phyloP scores from a whole-genome alignment of 1,284 basidiomycete genomes.

The Ustilago tritici region DNA sequence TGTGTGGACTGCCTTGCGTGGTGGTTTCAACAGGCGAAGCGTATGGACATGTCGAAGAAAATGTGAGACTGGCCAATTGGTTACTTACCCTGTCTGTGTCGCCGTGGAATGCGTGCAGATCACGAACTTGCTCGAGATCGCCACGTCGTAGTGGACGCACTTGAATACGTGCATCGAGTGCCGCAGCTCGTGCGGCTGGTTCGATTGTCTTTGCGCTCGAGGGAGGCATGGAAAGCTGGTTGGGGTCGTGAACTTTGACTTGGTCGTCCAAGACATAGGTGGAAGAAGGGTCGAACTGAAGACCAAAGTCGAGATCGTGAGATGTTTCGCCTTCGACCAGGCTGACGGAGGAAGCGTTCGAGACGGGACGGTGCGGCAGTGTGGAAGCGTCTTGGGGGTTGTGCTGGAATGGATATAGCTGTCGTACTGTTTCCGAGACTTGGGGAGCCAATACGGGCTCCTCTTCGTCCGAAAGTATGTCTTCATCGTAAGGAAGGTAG shows the following conservation, averaged over 20 bases:
- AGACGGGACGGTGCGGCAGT: slow-evolving; percentile 47
- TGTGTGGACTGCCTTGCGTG: slow-evolving; percentile 29
- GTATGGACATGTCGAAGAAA: slow-evolving; percentile 20
- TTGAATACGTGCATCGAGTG: slow-evolving; percentile 60
- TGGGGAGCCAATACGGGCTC: slow-evolving; percentile 25
- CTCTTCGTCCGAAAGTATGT: slow-evolving; percentile 37
- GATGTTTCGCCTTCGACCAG: slow-evolving; percentile 49
- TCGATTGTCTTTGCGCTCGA: slow-evolving; percentile 37
- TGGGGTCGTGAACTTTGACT: slow-evolving; percentile 28
- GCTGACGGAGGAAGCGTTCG: slow-evolving; percentile 50
- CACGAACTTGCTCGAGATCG: slow-evolving; percentile 65
- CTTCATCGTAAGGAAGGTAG: slow-evolving; percentile 56
- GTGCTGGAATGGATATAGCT: slow-evolving; percentile 45
- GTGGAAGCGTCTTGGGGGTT: slow-evolving; percentile 5
- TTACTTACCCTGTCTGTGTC: slow-evolving; percentile 63
- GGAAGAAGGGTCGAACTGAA: slow-evolving; percentile 24
- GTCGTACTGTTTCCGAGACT: slow-evolving; percentile 29
- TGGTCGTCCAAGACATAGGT: slow-evolving; percentile 22
- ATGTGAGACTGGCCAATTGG: slow-evolving; percentile 16
- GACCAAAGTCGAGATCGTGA: slow-evolving; percentile 47
- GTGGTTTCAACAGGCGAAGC: slow-evolving; percentile 44
- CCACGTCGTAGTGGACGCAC: slow-evolving; percentile 53
- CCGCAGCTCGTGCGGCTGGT: slow-evolving; percentile 54
- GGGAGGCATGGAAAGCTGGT: slow-evolving; percentile 28
- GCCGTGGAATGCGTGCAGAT: slow-evolving; percentile 63